Evolutionary conservation across 768 basidiomycete genomes (phyloP).

Genomic region (Macrolepiota dolichaula): DNA sequence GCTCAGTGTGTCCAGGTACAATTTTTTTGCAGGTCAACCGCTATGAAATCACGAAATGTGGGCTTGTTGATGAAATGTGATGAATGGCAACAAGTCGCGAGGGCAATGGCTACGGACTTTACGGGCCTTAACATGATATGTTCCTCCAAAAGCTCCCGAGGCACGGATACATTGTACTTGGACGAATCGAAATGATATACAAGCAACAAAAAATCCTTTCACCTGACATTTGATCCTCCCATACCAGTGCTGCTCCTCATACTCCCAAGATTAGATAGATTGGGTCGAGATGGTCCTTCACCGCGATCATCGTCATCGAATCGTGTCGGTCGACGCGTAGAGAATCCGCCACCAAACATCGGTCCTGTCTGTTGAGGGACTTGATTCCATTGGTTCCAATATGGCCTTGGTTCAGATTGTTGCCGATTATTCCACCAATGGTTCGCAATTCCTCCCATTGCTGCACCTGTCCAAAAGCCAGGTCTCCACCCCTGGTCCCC

Average conservation of each 20-base stretch:
- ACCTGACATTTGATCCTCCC: slow-evolving; percentile 75
- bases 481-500: slow-evolving; percentile 44
- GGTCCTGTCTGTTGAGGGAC: slow-evolving; percentile 14
- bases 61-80: not conserved
- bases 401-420: slow-evolving; percentile 19
- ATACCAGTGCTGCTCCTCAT: slow-evolving; percentile 79
- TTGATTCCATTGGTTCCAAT: slow-evolving; percentile 20
- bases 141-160: slow-evolving; percentile 1
- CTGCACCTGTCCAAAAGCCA: slow-evolving; percentile 86
- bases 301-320: slow-evolving; percentile 50
- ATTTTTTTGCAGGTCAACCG: too few relatives aligned
- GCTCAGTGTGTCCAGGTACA: not conserved
- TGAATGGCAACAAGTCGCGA: not conserved
- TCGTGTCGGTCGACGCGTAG: slow-evolving; percentile 20
- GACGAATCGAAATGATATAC: not conserved
- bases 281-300: slow-evolving; percentile 52
- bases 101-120: not conserved
- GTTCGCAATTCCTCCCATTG: slow-evolving; percentile 67
- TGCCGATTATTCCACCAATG: slow-evolving; percentile 44
- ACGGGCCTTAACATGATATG: not conserved
- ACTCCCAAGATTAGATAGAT: slow-evolving; percentile 45
- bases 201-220: slow-evolving; percentile 15
- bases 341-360: slow-evolving; percentile 17
- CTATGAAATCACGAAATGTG: not conserved
- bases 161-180: not conserved